Evolutionary conservation across 2,329 filamentous ascomycete species (phyloP).

Genomic region (Fusarium globosum): DNA sequence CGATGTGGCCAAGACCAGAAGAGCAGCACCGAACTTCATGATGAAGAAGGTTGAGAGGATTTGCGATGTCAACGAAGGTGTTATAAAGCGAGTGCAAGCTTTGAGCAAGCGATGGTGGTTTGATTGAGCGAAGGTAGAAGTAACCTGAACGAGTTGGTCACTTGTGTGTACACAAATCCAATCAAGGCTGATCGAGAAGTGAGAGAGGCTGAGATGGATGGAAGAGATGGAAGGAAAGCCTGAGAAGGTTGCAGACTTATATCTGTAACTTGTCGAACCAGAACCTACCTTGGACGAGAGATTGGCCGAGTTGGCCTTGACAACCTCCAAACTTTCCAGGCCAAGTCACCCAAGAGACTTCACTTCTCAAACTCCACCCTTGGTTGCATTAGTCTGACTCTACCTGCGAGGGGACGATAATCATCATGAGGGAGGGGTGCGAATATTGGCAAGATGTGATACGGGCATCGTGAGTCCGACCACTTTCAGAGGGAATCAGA

Average conservation of each 20-base stretch:
- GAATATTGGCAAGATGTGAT: constrained; percentile 41
- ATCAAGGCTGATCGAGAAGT: constrained; percentile 16
- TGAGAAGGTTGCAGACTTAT: constrained; percentile 39
- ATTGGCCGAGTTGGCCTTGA: constrained; percentile 31
- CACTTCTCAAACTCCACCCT: constrained; percentile 35
- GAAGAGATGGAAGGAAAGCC: constrained; percentile 23
- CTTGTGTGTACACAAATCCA: constrained; percentile 30
- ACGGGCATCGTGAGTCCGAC: constrained; percentile 40
- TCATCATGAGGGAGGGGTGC: constrained; percentile 35
- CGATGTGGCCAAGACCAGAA: constrained; percentile 42
- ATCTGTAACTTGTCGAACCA: constrained; percentile 28
- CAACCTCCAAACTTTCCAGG: constrained; percentile 31
- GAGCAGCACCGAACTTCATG: constrained; percentile 43
- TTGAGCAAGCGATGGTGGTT: constrained; percentile 33
- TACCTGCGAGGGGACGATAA: constrained; percentile 38
- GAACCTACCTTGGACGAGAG: constrained; percentile 11
- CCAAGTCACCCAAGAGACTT: constrained; percentile 29
- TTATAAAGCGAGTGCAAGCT: constrained; percentile 31
- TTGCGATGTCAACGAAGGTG: constrained; percentile 32
- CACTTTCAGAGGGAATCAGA: constrained; percentile 24
- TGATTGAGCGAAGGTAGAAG: constrained; percentile 44
- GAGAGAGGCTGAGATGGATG: constrained; percentile 31
- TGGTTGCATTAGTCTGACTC: constrained; percentile 38
- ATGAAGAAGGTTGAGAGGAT: constrained; percentile 18
- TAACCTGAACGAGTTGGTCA: constrained; percentile 49